Conservation (phyloP, 2,329 filamentous ascomycete species). For the Alternaria tenuissima region DNA sequence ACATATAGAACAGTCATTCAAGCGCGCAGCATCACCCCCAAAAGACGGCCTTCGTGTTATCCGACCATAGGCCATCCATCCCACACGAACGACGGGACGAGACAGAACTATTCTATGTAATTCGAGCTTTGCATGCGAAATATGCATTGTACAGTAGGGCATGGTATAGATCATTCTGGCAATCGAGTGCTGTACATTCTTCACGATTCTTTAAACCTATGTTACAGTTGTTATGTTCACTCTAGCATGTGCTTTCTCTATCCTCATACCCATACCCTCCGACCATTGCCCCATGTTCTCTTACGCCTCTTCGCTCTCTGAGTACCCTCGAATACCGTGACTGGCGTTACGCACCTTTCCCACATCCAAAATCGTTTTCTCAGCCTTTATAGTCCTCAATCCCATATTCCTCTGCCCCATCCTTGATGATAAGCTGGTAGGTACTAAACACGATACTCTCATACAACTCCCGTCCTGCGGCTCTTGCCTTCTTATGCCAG, state of each 20-base stretch:
- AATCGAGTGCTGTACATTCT: conserved; percentile 41
- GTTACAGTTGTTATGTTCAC: not conserved
- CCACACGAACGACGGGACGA: conserved; percentile 9
- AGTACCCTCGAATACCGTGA: not conserved
- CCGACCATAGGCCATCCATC: conserved; percentile 48
- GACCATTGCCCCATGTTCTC: not conserved
- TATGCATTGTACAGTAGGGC: conserved; percentile 49
- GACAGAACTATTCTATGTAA: conserved; percentile 22
- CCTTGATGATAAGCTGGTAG: conserved; percentile 67
- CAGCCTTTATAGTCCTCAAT: conserved; percentile 39
- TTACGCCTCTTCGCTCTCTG: not conserved
- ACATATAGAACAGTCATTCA: conserved; percentile 57
- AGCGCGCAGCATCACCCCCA: conserved; percentile 58
- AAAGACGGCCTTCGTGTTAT: conserved; percentile 59
- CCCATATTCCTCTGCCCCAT: conserved; percentile 70
- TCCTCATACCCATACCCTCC: not conserved
- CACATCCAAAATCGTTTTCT: not conserved
- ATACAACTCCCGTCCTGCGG: conserved; percentile 58
- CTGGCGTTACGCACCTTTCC: not conserved
- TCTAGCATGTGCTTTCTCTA: not conserved
- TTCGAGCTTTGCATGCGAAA: conserved; percentile 29
- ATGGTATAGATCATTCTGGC: conserved; percentile 40
- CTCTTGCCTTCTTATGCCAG: conserved; percentile 64
- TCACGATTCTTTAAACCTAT: not conserved
- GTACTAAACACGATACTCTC: conserved; percentile 53